Percentiles rank a stretch among this genome's conserved stretches.
Conservation (phyloP, 2,329 filamentous ascomycete species). For the Aspergillaceae sp. region DNA sequence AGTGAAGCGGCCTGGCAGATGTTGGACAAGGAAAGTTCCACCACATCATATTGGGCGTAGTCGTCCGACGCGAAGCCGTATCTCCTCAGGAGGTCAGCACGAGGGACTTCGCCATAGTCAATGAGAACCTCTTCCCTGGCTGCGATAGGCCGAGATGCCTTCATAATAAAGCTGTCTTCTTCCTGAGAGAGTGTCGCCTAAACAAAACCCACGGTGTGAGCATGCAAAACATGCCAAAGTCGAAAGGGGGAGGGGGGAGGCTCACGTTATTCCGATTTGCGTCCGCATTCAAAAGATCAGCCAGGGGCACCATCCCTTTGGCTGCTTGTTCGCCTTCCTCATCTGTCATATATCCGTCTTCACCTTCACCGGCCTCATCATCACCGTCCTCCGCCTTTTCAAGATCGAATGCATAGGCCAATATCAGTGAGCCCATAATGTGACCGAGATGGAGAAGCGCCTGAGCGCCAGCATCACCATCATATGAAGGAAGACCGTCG, state of each 20-base stretch:
- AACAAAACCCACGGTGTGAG: neutral
- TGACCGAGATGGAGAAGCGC: constrained; percentile 55
- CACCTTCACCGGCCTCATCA: constrained; percentile 44
- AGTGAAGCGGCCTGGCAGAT: constrained; percentile 41
- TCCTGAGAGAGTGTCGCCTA: constrained; percentile 55
- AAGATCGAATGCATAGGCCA: constrained; percentile 88
- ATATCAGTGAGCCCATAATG: constrained; percentile 77
- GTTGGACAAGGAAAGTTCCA: constrained; percentile 60
- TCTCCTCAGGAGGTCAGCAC: constrained; percentile 70
- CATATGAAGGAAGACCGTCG: constrained; percentile 32
- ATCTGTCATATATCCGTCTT: constrained; percentile 47
- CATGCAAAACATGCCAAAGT: neutral
- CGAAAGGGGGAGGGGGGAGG: constrained; percentile 3
- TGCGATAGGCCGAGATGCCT: constrained; percentile 57
- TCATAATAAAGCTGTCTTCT: constrained; percentile 57
- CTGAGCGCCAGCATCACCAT: constrained; percentile 34
- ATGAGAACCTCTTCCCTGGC: constrained; percentile 74
- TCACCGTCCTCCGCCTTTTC: constrained; percentile 47
- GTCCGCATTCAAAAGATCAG: constrained; percentile 83
- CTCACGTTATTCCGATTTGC: constrained; percentile 69
- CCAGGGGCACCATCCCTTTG: constrained; percentile 85
- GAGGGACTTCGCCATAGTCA: constrained; percentile 78
- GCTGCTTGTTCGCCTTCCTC: constrained; percentile 57
- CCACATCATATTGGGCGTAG: constrained; percentile 72
- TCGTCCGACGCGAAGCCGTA: constrained; percentile 81